Percentiles rank a stretch among this genome's conserved stretches.
Evolutionary conservation across 495 filamentous ascomycete genomes (phyloP).

Genomic region (Penicillium fimorum): DNA sequence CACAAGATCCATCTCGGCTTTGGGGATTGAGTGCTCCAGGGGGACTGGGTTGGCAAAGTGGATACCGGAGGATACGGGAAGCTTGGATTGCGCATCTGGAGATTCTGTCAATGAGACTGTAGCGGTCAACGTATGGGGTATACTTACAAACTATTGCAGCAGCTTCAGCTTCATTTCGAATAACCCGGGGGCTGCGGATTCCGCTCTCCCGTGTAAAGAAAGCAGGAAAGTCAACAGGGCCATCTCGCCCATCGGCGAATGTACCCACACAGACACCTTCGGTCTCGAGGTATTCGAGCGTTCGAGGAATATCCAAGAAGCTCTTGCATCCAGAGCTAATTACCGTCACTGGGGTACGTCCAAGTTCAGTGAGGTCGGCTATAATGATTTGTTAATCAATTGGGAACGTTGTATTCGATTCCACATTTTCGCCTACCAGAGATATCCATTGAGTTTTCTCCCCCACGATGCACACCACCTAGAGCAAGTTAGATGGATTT

Average conservation of each 20-base stretch:
- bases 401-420: background rate
- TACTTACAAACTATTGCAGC: constrained; percentile 77
- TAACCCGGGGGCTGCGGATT: constrained; percentile 68
- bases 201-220: constrained; percentile 90
- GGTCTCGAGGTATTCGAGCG: constrained; percentile 92
- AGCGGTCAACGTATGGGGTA: background rate
- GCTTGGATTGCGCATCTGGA: constrained; percentile 59
- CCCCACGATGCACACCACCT: constrained; percentile 92
- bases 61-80: constrained; percentile 70
- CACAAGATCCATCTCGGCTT: constrained; percentile 66
- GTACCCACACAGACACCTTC: constrained; percentile 85
- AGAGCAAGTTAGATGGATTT: constrained; percentile 26
- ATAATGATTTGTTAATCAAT: background rate
- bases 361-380: constrained; percentile 92
- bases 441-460: constrained; percentile 82
- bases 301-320: constrained; percentile 88
- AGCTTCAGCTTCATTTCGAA: constrained; percentile 74
- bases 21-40: constrained; percentile 63
- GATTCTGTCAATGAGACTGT: constrained; percentile 1
- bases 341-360: constrained; percentile 86
- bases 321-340: constrained; percentile 91
- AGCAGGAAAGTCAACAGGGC: constrained; percentile 75
- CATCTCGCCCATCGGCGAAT: constrained; percentile 74
- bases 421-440: constrained; percentile 46
- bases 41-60: constrained; percentile 89